Evolutionary conservation across 306 rosid genomes (phyloP).

Genomic region (Cicer arietinum): DNA sequence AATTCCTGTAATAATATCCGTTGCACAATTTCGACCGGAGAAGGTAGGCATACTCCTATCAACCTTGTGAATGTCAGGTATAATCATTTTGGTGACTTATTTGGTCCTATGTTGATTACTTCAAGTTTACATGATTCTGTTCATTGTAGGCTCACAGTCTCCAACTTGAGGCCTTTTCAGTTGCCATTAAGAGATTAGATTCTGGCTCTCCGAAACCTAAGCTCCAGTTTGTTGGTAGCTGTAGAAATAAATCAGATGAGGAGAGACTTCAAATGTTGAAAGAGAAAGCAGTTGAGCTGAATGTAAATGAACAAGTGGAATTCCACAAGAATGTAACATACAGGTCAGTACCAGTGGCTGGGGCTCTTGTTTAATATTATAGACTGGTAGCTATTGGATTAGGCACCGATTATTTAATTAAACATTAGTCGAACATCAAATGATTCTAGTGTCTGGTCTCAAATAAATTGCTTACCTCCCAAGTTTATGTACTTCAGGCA

Average conservation of each 20-base stretch:
- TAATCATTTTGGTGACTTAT: conserved; percentile 49
- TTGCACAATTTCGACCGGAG: conserved; percentile 98
- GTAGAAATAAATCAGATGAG: conserved; percentile 84
- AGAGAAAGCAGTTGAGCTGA: conserved; percentile 69
- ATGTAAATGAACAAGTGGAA: conserved; percentile 74
- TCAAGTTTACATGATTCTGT: conserved; percentile 48
- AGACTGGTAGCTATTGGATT: neutral
- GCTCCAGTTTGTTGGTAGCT: conserved; percentile 93
- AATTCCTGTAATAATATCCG: conserved; percentile 70
- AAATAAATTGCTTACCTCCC: neutral
- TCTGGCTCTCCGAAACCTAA: conserved; percentile 66
- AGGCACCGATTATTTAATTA: neutral
- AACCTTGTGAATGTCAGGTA: conserved; percentile 61
- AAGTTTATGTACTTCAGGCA: neutral
- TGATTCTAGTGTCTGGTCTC: neutral
- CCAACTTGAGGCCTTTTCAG: conserved; percentile 93
- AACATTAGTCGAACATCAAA: neutral
- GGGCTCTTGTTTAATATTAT: neutral
- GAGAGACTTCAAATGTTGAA: conserved; percentile 77
- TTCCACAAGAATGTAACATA: conserved; percentile 78
- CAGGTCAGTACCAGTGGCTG: conserved; percentile 57
- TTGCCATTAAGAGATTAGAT: conserved; percentile 69
- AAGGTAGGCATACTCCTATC: conserved; percentile 75
- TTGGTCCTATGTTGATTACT: conserved; percentile 45
- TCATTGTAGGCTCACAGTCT: conserved; percentile 79